Base-by-base conservation (phyloP, 345 rosid genomes). In the Populus tremula region DNA sequence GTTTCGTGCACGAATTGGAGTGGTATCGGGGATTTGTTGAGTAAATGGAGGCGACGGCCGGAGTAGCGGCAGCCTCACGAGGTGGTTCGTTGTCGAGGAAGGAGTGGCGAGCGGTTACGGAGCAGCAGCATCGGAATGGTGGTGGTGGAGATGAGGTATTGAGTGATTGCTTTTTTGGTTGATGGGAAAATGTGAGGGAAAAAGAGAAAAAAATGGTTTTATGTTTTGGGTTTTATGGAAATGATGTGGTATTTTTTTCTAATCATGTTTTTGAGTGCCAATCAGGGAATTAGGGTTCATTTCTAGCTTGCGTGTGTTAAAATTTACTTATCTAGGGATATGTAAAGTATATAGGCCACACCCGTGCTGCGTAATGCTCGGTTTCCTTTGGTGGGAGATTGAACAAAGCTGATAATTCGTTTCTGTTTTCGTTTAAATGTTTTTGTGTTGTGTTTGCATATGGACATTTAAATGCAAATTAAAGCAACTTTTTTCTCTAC, bases 91-190 rank as follows among this genome's bases (percentile, higher is more conserved):
- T 90, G 81, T 64, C 89, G 16, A 79, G 97, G 82, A 94, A 94
- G 86, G 97, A 94, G 84, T 92, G 99, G 98, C 98, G 97, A 50
- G 98, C 97, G 39, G 90, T 90, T 74, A 86, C 98, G 21, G 99
- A 96, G 72, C 53, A 67, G 70, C 53, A 67, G 70, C 96, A 90
- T 67, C 89, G 91, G 62, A 90, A 84, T 79, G 78, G 78, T 5
- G 86, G 83, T 16, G 91, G 88, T 61, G 94, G 90, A 80, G 95
- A 88, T 81, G 87, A 86, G 71, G 41, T 80, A 59, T 50, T 25
- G 17, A 27, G 23, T 29, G 64, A 20, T 62, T n/a, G 27, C 11
- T 62, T 33, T 33, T 31, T 71, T 64, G 50, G 17, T 50, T 63
- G 18, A 13, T 63, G 76, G 38, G 67, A 27, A 69, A 77, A 45